Evolutionary conservation across 2,329 filamentous ascomycete genomes (phyloP), one percentile per base, ranked within the genome.

Genomic region (Penicillium sp.): DNA sequence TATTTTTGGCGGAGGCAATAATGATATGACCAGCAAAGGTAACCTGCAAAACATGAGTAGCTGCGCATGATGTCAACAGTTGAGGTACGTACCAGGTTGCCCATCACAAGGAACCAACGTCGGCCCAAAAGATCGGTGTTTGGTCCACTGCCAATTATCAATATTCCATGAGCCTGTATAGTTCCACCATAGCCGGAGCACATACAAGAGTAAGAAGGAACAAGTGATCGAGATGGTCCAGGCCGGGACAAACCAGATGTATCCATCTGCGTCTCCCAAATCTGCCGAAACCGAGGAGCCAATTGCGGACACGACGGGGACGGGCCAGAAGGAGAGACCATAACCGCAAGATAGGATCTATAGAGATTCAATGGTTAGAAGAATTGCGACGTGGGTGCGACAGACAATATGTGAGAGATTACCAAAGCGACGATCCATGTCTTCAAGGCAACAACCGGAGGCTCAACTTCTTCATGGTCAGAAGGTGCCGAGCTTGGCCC

Each of bases 81-180:
- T 8, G 10, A n/a, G 14, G 14, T 31, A 37, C 35, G 39, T 57
- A 65, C 62, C 61, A 77, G 63, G 58, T 80, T 80, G 19, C 78
- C 78, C 25, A 71, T 65, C 2, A 79, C 70, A 43, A 80, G 66
- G 61, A 80, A 80, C 76, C 76, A 80, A 31, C 78, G 71, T 54
- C 80, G 75, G 14, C 80, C 79, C 21, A 81, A 74, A 13, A 81
- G 67, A 65, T 82, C 79, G 11, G 77, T 79, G 64, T 81, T 81
- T 6, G 78, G 68, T 35, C 74, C 73, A 52, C 70, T 64, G 52
- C 19, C 26, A 27, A 19, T 5, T 29, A 9, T 27, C 3, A 23
- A 23, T 19, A 47, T 47, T 29, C n/a, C 23, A n/a, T 23, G 21
- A 2, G n/a, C 25, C 10, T 26, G 14, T 54, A 19, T 23, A 7